Evolutionary conservation across 1,139 yeast genomes (phyloP).

Genomic region (Saccharomyces hybrid): DNA sequence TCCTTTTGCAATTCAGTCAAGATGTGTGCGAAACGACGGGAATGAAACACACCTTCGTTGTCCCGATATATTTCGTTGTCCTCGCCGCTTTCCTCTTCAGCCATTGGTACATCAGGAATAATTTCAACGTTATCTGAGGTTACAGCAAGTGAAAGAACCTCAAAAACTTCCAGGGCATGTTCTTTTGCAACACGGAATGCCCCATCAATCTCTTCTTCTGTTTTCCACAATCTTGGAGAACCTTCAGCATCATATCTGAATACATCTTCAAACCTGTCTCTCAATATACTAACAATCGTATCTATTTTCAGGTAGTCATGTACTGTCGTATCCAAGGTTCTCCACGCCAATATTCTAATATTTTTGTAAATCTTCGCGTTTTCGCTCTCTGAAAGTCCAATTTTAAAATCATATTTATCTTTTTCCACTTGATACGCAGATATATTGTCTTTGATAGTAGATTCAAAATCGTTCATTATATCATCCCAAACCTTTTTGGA

Average conservation of each 20-base stretch:
- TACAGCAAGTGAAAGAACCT: constrained; percentile 51
- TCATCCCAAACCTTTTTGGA: constrained; percentile 25
- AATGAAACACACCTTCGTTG: constrained; percentile 30
- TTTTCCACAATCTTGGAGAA: constrained; percentile 75
- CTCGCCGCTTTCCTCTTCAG: constrained; percentile 36
- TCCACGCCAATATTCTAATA: constrained; percentile 58
- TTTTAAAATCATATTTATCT: constrained; percentile 47
- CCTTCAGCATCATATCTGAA: constrained; percentile 82
- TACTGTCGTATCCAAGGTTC: constrained; percentile 47
- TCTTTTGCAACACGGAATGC: constrained; percentile 54
- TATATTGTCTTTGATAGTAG: constrained; percentile 33
- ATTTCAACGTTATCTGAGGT: constrained; percentile 46
- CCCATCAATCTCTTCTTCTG: constrained; percentile 61
- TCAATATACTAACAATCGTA: constrained; percentile 46
- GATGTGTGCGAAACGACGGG: constrained; percentile 46
- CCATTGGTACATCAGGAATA: constrained; percentile 43
- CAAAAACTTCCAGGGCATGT: constrained; percentile 48
- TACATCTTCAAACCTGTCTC: constrained; percentile 68
- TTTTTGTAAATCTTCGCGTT: constrained; percentile 38
- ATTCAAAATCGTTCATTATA: constrained; percentile 38
- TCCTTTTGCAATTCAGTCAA: constrained; percentile 52
- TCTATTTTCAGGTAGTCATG: constrained; percentile 57
- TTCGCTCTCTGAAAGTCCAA: constrained; percentile 45
- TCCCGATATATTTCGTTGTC: constrained; percentile 36
- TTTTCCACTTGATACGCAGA: constrained; percentile 25